These are phyloP conservation scores for Lentinus brumalis DNA, from an alignment of 768 basidiomycete species.

Conservation along the genomic window DNA sequence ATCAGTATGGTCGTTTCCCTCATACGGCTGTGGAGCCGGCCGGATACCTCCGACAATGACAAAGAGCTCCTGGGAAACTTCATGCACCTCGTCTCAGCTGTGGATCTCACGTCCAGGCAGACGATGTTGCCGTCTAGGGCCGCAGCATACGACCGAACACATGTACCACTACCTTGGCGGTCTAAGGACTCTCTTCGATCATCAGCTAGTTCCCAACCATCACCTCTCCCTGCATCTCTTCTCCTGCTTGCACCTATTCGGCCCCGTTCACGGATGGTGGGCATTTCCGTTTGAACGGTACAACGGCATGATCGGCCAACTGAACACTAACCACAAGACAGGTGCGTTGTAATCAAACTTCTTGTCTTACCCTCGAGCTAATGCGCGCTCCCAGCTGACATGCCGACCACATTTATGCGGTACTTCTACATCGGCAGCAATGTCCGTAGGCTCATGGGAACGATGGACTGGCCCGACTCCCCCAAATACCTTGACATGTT, in stretches of 20 bases:
- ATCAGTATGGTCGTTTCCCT: slow-evolving; percentile 38
- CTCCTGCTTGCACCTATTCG: slow-evolving; percentile 28
- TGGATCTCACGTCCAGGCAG: slow-evolving; percentile 27
- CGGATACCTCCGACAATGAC: slow-evolving; percentile 7
- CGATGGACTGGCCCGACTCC: background rate
- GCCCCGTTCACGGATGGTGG: slow-evolving; percentile 28
- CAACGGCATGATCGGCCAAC: background rate
- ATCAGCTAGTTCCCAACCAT: slow-evolving; percentile 29
- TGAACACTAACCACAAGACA: background rate
- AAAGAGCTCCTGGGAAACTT: slow-evolving; percentile 31
- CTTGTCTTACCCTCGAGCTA: too few species aligned
- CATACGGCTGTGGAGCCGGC: slow-evolving; percentile 35
- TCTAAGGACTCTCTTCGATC: slow-evolving; percentile 23
- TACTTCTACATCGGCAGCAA: background rate
- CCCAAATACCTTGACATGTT: background rate
- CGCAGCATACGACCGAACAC: background rate
- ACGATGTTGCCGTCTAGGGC: slow-evolving; percentile 7
- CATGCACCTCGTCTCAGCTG: slow-evolving; percentile 22
- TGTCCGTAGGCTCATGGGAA: background rate
- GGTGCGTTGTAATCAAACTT: background rate
- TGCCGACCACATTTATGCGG: background rate
- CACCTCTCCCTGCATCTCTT: slow-evolving; percentile 37
- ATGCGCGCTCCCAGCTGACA: too few species aligned
- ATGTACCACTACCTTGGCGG: slow-evolving; percentile 24
- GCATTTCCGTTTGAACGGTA: background rate